Conservation (phyloP, 1,284 basidiomycete species). For the Pseudozyma hubeiensis region DNA sequence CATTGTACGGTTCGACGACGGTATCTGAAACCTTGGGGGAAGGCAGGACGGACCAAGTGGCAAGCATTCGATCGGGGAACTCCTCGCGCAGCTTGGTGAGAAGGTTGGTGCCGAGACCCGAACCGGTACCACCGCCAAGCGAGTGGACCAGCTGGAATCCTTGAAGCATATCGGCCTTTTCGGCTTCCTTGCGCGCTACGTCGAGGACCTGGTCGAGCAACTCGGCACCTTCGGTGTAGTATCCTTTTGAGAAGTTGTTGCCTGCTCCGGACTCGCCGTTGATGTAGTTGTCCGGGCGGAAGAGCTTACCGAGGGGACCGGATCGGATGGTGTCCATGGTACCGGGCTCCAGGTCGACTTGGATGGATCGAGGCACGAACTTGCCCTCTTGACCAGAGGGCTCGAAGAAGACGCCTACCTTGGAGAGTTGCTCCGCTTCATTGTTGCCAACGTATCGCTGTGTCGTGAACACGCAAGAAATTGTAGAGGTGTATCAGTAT, state of each 20-base stretch:
- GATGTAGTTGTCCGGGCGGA: constrained; percentile 84
- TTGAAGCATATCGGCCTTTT: constrained; percentile 86
- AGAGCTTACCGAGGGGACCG: constrained; percentile 79
- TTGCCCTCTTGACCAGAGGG: constrained; percentile 63
- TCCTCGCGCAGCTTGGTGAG: constrained; percentile 69
- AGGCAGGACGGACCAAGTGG: constrained; percentile 90
- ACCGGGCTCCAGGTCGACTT: constrained; percentile 88
- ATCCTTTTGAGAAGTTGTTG: constrained; percentile 89
- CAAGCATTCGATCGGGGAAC: constrained; percentile 81
- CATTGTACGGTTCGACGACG: constrained; percentile 94
- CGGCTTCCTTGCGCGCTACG: constrained; percentile 71
- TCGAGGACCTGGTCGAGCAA: constrained; percentile 85
- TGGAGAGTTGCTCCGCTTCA: constrained; percentile 56
- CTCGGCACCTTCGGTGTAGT: constrained; percentile 76
- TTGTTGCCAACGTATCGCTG: constrained; percentile 64
- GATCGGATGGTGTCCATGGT: constrained; percentile 80
- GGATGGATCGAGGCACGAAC: constrained; percentile 75
- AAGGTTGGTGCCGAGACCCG: constrained; percentile 61
- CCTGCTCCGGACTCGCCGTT: constrained; percentile 78
- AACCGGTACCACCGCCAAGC: constrained; percentile 81
- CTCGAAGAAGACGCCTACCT: constrained; percentile 68
- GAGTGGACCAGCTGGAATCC: constrained; percentile 94
- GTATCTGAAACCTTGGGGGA: constrained; percentile 96
- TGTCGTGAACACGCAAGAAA: too few relatives aligned
- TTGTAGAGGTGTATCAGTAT: not conserved